Base-by-base conservation (phyloP, 768 basidiomycete genomes). In the Pholiota molesta region DNA sequence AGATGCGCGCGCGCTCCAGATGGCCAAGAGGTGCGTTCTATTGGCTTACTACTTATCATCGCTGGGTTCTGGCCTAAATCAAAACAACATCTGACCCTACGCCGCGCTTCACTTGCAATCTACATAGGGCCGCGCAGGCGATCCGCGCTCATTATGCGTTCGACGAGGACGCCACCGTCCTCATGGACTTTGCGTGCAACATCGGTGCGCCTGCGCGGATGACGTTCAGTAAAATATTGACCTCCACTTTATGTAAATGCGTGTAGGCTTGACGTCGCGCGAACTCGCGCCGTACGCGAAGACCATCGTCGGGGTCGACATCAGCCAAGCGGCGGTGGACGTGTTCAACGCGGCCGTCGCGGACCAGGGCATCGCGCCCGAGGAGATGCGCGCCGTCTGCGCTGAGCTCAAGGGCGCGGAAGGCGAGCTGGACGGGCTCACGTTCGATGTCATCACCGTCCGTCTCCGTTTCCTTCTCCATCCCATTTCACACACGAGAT, bases 391-490 rank as follows among this genome's bases (percentile, higher is more conserved):
- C 10, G 88, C 88, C 1, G 71, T 91, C 31, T 81, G 85, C 61
- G 72, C 71, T 0, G 81, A 82, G 44, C 77, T 86, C 35, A 80
- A 82, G 63, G 81, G 81, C 6, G 71, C 69, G 44, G 79, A 78
- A 23, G 76, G 72, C 2, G 83, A 86, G 64, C 76, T 89, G 8
- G 78, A 78, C 14, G 84, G 80, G 5, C 70, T 72, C 57, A 81
- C 79, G 56, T 94, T 92, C 64, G 90, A 94, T 69, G 80, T 91
- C 42, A 76, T 91, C 60, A 82, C 88, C 7, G 92, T 93, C 69
- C 68, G 89, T 67, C 10, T 26, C 17, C 17, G 8, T 26, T 37
- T 28, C 5, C 31, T 21, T 28, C 1, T 31, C 31, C 2, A 3
- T 31, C 31, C 26, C 26, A 26, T 26, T 26, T 4, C 26, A 26